phyloP scores from a whole-genome alignment of 176 grass and related monocot genomes.

The Raddia distichophylla region DNA sequence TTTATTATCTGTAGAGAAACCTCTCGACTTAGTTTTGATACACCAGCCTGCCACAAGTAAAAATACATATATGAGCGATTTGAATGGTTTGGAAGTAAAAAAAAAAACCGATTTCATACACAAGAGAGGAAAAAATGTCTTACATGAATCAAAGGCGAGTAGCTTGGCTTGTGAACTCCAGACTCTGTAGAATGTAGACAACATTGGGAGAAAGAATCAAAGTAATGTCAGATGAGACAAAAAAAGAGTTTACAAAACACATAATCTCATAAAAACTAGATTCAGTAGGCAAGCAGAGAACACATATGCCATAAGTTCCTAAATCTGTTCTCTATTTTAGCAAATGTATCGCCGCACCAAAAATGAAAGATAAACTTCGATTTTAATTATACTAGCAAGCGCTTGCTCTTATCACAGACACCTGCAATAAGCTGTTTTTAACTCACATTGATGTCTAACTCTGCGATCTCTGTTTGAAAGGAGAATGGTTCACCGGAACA shows the following conservation, averaged over 20 bases:
- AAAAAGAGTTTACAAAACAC: background rate
- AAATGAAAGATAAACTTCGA: background rate
- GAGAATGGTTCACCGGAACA: no score
- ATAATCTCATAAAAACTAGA: background rate
- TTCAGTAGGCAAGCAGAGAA: background rate
- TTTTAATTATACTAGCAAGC: background rate
- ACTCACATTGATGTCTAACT: background rate
- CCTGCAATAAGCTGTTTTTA: no score
- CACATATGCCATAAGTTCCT: background rate
- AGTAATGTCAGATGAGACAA: background rate
- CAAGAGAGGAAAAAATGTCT: background rate
- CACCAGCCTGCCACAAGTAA: constrained; percentile 18
- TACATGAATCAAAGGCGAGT: background rate
- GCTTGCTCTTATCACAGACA: background rate
- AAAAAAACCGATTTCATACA: background rate
- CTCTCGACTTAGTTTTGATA: constrained; percentile 28
- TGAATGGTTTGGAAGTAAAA: constrained; percentile 27
- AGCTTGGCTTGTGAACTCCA: constrained; percentile 19
- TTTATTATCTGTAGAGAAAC: constrained; percentile 31
- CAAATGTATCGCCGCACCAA: background rate
- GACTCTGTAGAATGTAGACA: constrained; percentile 3
- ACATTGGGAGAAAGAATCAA: background rate
- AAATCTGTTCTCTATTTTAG: background rate
- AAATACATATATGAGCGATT: background rate
- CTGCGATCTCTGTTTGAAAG: background rate